Evolutionary conservation across 2,329 filamentous ascomycete genomes (phyloP).

Genomic region (Verticillium dahliae): DNA sequence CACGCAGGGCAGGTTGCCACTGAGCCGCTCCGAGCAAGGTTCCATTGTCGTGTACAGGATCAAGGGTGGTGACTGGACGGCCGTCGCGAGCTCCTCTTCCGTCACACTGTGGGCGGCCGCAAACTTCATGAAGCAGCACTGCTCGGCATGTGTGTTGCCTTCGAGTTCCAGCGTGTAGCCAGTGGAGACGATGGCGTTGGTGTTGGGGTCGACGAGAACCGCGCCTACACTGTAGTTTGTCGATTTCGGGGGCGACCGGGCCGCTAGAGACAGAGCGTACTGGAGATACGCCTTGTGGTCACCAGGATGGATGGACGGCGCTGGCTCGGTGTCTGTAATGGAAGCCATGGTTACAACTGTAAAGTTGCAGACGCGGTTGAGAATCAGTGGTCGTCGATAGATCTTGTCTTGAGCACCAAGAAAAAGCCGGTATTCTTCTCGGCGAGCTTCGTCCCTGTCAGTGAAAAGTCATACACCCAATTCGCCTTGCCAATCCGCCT

Average conservation of each 20-base stretch:
- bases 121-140: conserved; percentile 80
- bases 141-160: conserved; percentile 95
- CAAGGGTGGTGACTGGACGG: conserved; percentile 28
- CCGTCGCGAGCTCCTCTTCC: conserved; percentile 47
- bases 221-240: conserved; percentile 94
- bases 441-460: too few species aligned
- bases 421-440: too few species aligned
- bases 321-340: neutral
- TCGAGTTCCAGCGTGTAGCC: conserved; percentile 87
- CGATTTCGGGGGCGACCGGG: conserved; percentile 74
- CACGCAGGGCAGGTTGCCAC: conserved; percentile 70
- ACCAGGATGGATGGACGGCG: conserved; percentile 19
- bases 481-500: neutral
- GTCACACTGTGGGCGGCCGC: conserved; percentile 37
- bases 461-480: neutral
- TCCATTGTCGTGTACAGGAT: conserved; percentile 91
- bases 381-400: too few species aligned
- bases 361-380: neutral
- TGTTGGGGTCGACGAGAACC: conserved; percentile 60
- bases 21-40: conserved; percentile 68
- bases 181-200: conserved; percentile 60
- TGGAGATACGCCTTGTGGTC: conserved; percentile 53
- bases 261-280: conserved; percentile 68
- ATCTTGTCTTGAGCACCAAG: too few species aligned
- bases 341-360: conserved; percentile 6